Evolutionary conservation across 2,329 filamentous ascomycete species (phyloP), one percentile per base, ranked within the genome.

Genomic region (Cercospora beticola): DNA sequence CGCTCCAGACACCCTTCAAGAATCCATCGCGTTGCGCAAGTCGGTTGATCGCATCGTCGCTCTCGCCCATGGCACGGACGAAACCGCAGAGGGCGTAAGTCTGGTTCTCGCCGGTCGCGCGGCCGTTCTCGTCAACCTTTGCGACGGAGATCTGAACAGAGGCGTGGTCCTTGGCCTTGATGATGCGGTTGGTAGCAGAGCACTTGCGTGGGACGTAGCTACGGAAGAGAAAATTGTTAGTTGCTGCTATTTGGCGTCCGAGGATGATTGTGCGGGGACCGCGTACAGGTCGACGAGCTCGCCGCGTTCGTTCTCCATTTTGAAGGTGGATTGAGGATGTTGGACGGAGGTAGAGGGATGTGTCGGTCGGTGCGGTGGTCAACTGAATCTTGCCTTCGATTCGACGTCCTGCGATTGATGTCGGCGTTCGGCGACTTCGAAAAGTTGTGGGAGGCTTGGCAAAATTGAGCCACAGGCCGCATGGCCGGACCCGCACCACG

Each of bases 291-390:
- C 94, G 85, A 98, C 95, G 87, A 97, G 94, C 86, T 98, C 93
- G 87, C 94, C 94, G 87, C 93, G 93, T 88, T 98, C 95, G 93
- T 99, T 99, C 90, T 99, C 95, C 95, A 98, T 99, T 86, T 88
- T 70, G 68, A 60, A 52, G 71, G 68, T 73, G 64, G 46, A 52
- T 68, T 59, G 60, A 60, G 54, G 64, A 43, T 62, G 61, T 26
- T 62, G 58, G 63, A 46, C n/a, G 58, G 58, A 16, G 59, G n/a
- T 18, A n/a, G 59, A 49, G 23, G 7, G 33, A 12, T n/a, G 36
- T 58, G 56, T 58, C 56, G 28, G 28, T 31, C 16, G 16, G 30
- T 58, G 56, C 56, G 56, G 31, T 33, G 31, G 28, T 58, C 18
- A 28, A 54, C 49, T 28, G 10, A 54, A 30, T 58, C 18, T 36